phyloP scores from a whole-genome alignment of 805 yeast genomes.

The Starmerella bacillaris region DNA sequence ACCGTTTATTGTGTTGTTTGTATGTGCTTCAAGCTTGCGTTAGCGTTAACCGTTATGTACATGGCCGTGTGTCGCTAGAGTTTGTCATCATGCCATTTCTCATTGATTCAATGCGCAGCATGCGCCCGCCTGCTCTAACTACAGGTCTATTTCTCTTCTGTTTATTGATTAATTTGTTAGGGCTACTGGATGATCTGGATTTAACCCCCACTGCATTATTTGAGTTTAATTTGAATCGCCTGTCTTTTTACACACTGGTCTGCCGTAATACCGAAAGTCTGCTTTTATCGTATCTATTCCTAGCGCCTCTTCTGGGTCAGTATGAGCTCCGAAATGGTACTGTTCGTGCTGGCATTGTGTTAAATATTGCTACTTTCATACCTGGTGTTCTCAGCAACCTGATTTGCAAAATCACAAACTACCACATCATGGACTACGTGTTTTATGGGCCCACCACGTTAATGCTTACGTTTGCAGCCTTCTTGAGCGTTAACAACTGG shows the following conservation, averaged over 20 bases:
- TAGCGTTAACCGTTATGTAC: too few species aligned
- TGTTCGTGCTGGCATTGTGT: constrained; percentile 62
- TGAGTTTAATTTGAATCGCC: constrained; percentile 30
- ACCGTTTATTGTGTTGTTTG: too few species aligned
- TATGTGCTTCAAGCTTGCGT: too few species aligned
- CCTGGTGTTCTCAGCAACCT: constrained; percentile 46
- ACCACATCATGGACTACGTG: constrained; percentile 4
- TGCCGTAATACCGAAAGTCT: constrained; percentile 49
- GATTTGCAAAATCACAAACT: constrained; percentile 2
- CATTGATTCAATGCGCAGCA: not conserved
- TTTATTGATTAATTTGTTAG: constrained; percentile 27
- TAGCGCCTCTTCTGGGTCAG: constrained; percentile 41
- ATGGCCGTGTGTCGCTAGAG: too few species aligned
- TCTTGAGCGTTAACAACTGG: constrained; percentile 10
- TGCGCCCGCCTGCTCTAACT: constrained; percentile 40
- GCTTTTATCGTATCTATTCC: constrained; percentile 36
- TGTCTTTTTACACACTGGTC: constrained; percentile 58
- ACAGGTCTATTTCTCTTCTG: constrained; percentile 44
- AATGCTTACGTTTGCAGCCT: constrained; percentile 20
- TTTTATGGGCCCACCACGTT: constrained; percentile 11
- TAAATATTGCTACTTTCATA: constrained; percentile 51
- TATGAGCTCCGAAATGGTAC: constrained; percentile 69
- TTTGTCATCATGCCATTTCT: too few species aligned
- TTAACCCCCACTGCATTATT: constrained; percentile 41
- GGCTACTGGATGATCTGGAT: constrained; percentile 27